Conservation (phyloP, 129 eudicot genomes). For the Tagetes patula region DNA sequence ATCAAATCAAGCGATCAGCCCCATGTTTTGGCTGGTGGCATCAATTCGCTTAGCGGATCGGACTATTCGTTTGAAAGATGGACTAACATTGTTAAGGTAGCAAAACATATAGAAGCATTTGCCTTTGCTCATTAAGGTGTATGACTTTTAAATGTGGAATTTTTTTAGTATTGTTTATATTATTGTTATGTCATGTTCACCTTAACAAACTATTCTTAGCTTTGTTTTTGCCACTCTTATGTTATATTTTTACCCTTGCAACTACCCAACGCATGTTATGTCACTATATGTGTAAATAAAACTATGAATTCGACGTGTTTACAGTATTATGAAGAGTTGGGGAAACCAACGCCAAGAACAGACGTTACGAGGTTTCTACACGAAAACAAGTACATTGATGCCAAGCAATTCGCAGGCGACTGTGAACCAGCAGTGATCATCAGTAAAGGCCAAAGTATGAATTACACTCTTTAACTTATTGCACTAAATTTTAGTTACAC, state of each 20-base stretch:
- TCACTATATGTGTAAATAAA: no score
- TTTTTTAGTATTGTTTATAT: no score
- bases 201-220: no score
- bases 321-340: slow-evolving; percentile 80
- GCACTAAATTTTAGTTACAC: background rate
- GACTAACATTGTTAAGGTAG: slow-evolving; percentile 77
- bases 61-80: slow-evolving; percentile 83
- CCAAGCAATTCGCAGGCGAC: slow-evolving; percentile 76
- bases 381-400: slow-evolving; percentile 54
- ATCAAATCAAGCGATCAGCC: slow-evolving; percentile 77
- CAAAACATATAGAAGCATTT: background rate
- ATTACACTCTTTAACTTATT: background rate
- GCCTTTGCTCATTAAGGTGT: no score
- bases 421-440: slow-evolving; percentile 88
- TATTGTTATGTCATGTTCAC: no score
- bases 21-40: slow-evolving; percentile 82
- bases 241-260: no score
- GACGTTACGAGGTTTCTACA: slow-evolving; percentile 68
- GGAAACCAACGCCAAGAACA: slow-evolving; percentile 89
- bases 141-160: no score
- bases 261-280: background rate
- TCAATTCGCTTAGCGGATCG: slow-evolving; percentile 72
- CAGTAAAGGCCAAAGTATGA: slow-evolving; percentile 91
- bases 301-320: background rate
- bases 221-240: no score